Percentiles rank a stretch among this genome's conserved stretches.
These are phyloP conservation scores for Strigomonas culicis DNA, from an alignment of 208 protist genomes.

Conservation along the genomic window DNA sequence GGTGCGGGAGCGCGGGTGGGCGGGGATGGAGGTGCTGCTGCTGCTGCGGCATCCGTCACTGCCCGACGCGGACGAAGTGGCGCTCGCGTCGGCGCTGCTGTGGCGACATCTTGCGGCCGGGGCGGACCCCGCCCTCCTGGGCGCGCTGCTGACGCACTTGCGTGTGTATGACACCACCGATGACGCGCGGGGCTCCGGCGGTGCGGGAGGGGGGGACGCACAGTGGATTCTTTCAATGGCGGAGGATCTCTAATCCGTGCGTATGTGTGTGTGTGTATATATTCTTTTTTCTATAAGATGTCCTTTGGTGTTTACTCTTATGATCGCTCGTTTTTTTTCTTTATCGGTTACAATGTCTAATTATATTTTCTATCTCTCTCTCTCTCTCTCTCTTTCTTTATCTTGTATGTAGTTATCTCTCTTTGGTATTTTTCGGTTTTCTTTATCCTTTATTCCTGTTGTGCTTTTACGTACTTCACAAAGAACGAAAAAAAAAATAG, in stretches of 20 bases:
- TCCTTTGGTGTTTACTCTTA: background rate
- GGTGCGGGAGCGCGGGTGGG: slow-evolving; percentile 28
- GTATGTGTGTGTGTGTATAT: background rate
- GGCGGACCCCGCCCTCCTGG: too few species aligned
- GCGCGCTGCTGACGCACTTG: too few species aligned
- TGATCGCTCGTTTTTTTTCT: slow-evolving; percentile 4
- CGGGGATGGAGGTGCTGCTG: slow-evolving; percentile 39
- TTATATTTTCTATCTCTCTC: slow-evolving; percentile 1
- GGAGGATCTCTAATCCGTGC: background rate
- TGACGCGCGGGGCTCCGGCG: background rate
- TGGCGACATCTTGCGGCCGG: too few species aligned
- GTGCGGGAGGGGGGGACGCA: background rate
- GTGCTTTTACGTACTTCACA: background rate
- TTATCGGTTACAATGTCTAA: background rate
- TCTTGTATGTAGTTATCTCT: slow-evolving; percentile 1
- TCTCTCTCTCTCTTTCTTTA: background rate
- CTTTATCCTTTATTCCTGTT: background rate
- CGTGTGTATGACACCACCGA: too few species aligned
- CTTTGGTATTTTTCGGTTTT: background rate
- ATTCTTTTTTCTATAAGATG: slow-evolving; percentile 9
- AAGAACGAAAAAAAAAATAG: background rate
- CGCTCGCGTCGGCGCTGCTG: too few species aligned
- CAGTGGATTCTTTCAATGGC: background rate
- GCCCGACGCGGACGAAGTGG: background rate
- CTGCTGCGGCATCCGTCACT: slow-evolving; percentile 13